A percentile compares a stretch with the other conserved stretches of the same genome.
phyloP scores from a whole-genome alignment of 257 asterid species.

The Solanum phureja region DNA sequence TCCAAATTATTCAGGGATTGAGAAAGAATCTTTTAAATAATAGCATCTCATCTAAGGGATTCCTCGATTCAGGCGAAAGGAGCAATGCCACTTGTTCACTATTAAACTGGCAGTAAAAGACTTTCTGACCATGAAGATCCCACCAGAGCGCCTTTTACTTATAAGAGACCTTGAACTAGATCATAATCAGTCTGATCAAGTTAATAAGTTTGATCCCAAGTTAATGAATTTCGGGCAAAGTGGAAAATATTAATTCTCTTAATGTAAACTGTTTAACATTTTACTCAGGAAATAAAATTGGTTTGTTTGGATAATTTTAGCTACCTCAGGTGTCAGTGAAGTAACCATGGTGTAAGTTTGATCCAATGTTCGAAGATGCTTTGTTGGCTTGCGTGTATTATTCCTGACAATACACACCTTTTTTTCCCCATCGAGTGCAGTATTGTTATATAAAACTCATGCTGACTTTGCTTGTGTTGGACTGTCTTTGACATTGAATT shows the following conservation, averaged over 20 bases:
- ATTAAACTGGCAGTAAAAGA: background rate
- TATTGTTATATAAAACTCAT: background rate
- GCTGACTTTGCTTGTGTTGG: background rate
- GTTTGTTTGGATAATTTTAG: background rate
- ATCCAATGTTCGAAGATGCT: background rate
- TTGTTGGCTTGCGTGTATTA: background rate
- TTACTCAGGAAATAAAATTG: background rate
- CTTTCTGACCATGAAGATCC: background rate
- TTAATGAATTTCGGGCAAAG: background rate
- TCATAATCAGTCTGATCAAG: background rate
- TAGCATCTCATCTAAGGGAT: background rate
- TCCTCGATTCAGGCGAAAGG: background rate
- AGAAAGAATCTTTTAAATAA: background rate
- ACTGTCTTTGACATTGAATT: background rate
- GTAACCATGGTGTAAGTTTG: background rate
- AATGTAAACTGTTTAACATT: background rate
- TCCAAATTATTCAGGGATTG: background rate
- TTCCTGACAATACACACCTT: background rate
- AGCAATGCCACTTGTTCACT: background rate
- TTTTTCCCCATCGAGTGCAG: background rate
- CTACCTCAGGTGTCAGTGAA: background rate
- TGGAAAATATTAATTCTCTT: background rate
- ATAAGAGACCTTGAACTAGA: background rate
- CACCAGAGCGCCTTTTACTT: background rate
- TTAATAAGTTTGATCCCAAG: background rate